Conservation (phyloP, 2,329 filamentous ascomycete genomes). For the Monilinia polystroma region DNA sequence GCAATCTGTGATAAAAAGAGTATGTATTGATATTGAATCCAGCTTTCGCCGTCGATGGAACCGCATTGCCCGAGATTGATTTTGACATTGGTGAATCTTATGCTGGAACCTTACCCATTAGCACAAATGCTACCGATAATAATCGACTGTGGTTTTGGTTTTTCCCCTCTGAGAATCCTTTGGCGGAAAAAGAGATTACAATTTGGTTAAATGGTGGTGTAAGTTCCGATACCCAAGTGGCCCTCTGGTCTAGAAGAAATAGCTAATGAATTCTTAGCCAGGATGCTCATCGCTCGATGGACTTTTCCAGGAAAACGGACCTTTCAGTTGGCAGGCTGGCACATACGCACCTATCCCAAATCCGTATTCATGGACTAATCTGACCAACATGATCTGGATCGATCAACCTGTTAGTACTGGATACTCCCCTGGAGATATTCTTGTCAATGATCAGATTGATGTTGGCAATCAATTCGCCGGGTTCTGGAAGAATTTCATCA, state of each 20-base stretch:
- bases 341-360: conserved; percentile 35
- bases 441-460: conserved; percentile 52
- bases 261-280: conserved; percentile 40
- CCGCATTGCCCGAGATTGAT: conserved; percentile 35
- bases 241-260: background rate
- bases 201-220: conserved; percentile 87
- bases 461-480: conserved; percentile 56
- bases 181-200: conserved; percentile 49
- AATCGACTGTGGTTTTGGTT: conserved; percentile 55
- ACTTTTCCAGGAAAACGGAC: conserved; percentile 62
- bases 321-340: conserved; percentile 37
- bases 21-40: conserved; percentile 8
- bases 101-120: conserved; percentile 52
- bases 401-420: conserved; percentile 44
- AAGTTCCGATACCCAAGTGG: conserved; percentile 41
- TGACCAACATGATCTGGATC: conserved; percentile 37
- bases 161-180: conserved; percentile 51
- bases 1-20: background rate
- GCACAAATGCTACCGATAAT: conserved; percentile 46
- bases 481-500: conserved; percentile 63
- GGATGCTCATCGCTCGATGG: conserved; percentile 95
- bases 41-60: conserved; percentile 38
- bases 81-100: conserved; percentile 40
- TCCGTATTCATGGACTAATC: conserved; percentile 36
- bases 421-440: conserved; percentile 54